Base-by-base conservation (phyloP, 176 grass and related monocot species). In the Dendrocalamus sinicus region DNA sequence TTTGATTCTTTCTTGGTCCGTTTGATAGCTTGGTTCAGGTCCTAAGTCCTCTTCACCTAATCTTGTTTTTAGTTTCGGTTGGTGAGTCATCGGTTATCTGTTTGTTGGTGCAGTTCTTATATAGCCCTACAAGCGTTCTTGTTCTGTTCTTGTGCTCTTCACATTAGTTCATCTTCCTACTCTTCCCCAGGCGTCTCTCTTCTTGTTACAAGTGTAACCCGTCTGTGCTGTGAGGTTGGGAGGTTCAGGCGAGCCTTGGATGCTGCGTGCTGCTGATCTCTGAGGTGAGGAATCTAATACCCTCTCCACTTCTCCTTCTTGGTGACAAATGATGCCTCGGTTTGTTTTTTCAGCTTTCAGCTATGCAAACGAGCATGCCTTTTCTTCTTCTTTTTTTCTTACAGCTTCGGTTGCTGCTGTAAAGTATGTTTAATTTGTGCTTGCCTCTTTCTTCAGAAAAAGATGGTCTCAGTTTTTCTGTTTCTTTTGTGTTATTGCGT, bases 21-120 rank as follows among this genome's bases (percentile, higher is more conserved):
- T 71, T 66, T 61, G 60, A 77, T 69, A 71, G 55, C 58, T 73
- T 19, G 17, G 20, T 32, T 73, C 87, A 83, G 80, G 79, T 59
- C 67, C 26, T 1, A 22, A 26, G 75, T 87, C 69, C 76, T 85
- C 81, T 80, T 67, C 81, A 91, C 81, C 81, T 88, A 91, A 91
- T 85, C 77, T 81, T 76, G 89, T 81, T 80, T 88, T 67, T 88
- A 63, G 85, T 20, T 70, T 62, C 63, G 89, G 86, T 91, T 88
- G 89, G 86, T 85, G 7, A 71, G 81, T 73, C 80, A 60, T 63
- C 61, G 75, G 45, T 19, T 86, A 46, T 23, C 78, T 64, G 55
- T 64, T 54, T 50, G 19, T 46, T 81, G 76, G 17, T 40, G n/a
- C 81, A 9, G 59, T 74, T 15, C 81, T 35, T 55, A 63, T 54